A percentile compares a stretch with the other conserved stretches of the same genome.
Conservation (phyloP, 2,329 filamentous ascomycete species). For the Volutella citrinella region DNA sequence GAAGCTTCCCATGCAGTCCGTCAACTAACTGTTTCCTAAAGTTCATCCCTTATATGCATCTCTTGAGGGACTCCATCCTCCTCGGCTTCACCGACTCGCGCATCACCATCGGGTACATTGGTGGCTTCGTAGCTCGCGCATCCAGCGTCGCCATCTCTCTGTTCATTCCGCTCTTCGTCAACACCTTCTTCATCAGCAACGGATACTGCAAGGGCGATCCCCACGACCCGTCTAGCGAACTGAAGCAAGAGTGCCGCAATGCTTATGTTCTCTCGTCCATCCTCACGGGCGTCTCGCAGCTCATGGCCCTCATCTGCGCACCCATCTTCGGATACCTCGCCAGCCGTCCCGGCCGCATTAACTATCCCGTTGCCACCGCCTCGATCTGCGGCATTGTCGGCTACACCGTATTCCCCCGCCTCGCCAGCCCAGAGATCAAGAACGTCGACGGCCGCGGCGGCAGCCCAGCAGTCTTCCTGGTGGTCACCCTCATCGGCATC, state of each 20-base stretch:
- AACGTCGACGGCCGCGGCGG: constrained; percentile 64
- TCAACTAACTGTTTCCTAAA: constrained; percentile 23
- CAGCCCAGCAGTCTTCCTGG: constrained; percentile 65
- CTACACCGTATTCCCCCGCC: constrained; percentile 72
- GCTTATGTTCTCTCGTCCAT: constrained; percentile 88
- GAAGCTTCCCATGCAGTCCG: too few relatives aligned
- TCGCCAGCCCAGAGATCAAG: constrained; percentile 72
- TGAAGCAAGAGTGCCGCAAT: constrained; percentile 79
- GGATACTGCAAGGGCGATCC: constrained; percentile 73
- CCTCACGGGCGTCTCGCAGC: constrained; percentile 83
- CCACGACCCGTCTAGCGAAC: constrained; percentile 63
- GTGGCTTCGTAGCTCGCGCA: constrained; percentile 90
- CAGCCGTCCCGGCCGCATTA: constrained; percentile 63
- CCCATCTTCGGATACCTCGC: constrained; percentile 85
- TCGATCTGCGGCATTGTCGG: constrained; percentile 73
- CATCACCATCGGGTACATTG: constrained; percentile 85
- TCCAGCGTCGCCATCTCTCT: constrained; percentile 94
- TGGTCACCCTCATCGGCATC: constrained; percentile 79
- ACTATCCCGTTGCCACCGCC: constrained; percentile 71
- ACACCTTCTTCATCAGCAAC: constrained; percentile 80
- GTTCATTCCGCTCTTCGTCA: constrained; percentile 91
- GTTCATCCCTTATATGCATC: constrained; percentile 55
- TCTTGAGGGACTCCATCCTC: constrained; percentile 60
- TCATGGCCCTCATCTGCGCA: constrained; percentile 79
- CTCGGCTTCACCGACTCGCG: constrained; percentile 73